phyloP scores from a whole-genome alignment of 176 grass and related monocot species.

The Triticum dicoccoides region DNA sequence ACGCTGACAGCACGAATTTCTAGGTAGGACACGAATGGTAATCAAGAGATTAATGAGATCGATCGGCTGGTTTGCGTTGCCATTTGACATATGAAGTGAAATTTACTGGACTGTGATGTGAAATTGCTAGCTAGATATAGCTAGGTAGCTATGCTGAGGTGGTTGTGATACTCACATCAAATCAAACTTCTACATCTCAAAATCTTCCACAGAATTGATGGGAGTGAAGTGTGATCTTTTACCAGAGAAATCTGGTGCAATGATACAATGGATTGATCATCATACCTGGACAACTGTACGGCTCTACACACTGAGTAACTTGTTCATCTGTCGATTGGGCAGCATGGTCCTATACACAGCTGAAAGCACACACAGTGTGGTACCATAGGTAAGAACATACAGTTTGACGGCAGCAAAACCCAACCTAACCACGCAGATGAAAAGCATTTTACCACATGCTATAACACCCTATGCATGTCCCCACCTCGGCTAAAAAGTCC shows the following conservation, averaged over 20 bases:
- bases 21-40: slow-evolving; percentile 28
- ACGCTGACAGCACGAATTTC: slow-evolving; percentile 41
- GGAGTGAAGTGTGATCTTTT: slow-evolving; percentile 13
- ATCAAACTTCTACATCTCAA: slow-evolving; percentile 30
- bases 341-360: slow-evolving; percentile 40
- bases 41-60: slow-evolving; percentile 14
- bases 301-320: slow-evolving; percentile 28
- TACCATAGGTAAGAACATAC: slow-evolving; percentile 24
- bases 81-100: background rate
- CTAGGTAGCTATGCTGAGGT: background rate
- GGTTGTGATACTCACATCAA: background rate
- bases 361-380: slow-evolving; percentile 34
- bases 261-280: slow-evolving; percentile 37
- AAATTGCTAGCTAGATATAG: background rate
- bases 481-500: background rate
- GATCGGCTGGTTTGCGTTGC: background rate
- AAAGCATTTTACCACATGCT: slow-evolving; percentile 16
- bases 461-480: background rate
- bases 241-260: slow-evolving; percentile 33
- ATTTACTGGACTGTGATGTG: background rate
- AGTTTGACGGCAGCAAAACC: slow-evolving; percentile 38
- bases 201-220: slow-evolving; percentile 8
- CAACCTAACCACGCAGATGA: background rate
- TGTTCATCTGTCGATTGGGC: slow-evolving; percentile 36
- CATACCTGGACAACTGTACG: slow-evolving; percentile 50